These are phyloP conservation scores for Hansenula lynferdii DNA, from an alignment of 1,139 yeast genomes.

Conservation along the genomic window DNA sequence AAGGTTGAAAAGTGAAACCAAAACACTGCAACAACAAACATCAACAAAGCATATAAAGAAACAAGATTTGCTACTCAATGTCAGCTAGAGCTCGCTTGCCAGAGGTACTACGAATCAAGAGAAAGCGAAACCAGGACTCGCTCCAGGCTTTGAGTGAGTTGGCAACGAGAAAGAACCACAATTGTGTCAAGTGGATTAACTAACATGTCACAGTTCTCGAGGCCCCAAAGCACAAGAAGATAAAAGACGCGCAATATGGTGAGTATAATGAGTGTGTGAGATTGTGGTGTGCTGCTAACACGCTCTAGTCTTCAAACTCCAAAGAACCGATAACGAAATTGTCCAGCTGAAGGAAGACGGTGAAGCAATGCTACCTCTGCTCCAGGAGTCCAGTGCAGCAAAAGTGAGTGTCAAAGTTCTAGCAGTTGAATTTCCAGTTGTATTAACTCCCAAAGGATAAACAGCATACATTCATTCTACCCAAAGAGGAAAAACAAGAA, in stretches of 20 bases:
- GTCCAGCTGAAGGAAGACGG: constrained; percentile 19
- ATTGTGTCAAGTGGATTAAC: constrained; percentile 17
- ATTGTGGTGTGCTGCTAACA: too few species aligned
- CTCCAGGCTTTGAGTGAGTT: constrained; percentile 63
- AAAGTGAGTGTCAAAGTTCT: too few species aligned
- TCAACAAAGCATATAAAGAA: too few species aligned
- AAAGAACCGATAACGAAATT: constrained; percentile 52
- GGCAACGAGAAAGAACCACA: too few species aligned
- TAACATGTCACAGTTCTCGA: constrained; percentile 31
- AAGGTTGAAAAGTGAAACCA: background rate
- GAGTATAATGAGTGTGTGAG: constrained; percentile 2
- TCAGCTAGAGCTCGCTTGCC: constrained; percentile 35
- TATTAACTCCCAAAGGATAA: constrained; percentile 21
- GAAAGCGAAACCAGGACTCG: constrained; percentile 84
- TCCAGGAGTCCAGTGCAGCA: constrained; percentile 19
- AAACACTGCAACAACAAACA: too few species aligned
- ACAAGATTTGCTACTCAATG: too few species aligned
- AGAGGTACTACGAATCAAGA: constrained; percentile 68
- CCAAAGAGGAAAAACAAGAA: constrained; percentile 32
- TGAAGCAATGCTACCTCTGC: constrained; percentile 14
- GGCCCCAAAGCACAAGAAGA: constrained; percentile 20
- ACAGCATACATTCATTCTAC: constrained; percentile 29
- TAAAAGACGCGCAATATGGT: constrained; percentile 17
- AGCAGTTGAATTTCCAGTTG: too few species aligned
- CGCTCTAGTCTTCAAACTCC: constrained; percentile 61